Evolutionary conservation across 2,329 filamentous ascomycete genomes (phyloP).

Genomic region (Didymella pinodella): DNA sequence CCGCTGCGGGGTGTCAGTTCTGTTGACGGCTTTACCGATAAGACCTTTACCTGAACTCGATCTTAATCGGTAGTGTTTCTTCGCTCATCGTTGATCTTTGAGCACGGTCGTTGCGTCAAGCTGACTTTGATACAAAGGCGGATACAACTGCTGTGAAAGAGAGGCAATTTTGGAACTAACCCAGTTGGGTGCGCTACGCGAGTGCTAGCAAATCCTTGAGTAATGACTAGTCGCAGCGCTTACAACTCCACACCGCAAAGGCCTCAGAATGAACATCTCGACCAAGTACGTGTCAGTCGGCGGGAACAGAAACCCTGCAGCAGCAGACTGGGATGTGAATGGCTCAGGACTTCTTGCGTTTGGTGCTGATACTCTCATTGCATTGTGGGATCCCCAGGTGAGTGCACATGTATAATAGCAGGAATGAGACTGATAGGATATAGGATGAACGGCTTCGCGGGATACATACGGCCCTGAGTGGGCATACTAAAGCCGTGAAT

Average conservation of each 20-base stretch:
- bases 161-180: conserved; percentile 21
- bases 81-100: conserved; percentile 25
- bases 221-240: conserved; percentile 30
- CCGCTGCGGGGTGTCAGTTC: conserved; percentile 62
- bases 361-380: conserved; percentile 87
- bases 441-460: conserved; percentile 62
- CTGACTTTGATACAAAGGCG: not conserved
- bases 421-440: conserved; percentile 22
- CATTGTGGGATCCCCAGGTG: conserved; percentile 84
- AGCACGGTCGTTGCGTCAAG: not conserved
- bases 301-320: conserved; percentile 87
- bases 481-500: conserved; percentile 82
- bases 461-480: conserved; percentile 71
- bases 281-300: conserved; percentile 73
- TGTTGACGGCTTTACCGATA: not conserved
- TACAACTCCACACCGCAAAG: conserved; percentile 26
- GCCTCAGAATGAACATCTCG: conserved; percentile 41
- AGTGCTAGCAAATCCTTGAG: conserved; percentile 43
- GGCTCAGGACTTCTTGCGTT: conserved; percentile 77
- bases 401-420: conserved; percentile 43
- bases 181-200: conserved; percentile 33
- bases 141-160: conserved; percentile 18
- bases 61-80: conserved; percentile 64
- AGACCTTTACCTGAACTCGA: conserved; percentile 75
- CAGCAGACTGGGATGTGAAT: conserved; percentile 83